Evolutionary conservation across 164 flowering plant species (phyloP), one percentile per base, ranked within the genome.

Genomic region (Hamamelis virginiana): DNA sequence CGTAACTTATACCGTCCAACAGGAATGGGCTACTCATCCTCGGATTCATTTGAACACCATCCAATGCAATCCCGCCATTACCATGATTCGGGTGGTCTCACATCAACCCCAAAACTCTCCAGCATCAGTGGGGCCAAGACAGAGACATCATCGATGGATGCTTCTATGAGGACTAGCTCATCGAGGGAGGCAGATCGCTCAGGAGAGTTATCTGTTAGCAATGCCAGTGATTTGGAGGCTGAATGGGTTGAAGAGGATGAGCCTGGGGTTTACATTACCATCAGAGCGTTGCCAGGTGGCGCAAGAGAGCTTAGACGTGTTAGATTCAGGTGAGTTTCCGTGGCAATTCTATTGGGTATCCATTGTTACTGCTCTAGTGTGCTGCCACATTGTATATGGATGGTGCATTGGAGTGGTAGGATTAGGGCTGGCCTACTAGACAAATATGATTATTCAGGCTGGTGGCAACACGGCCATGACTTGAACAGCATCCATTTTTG

Each of bases 201-300:
- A 0, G 96, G 88, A 48, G 97, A 95, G 77, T 78, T 89, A 26
- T 92, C 97, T 8, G 55, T 89, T 28, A 92, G 98, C 81, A 91
- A 87, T 80, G 94, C 96, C 51, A 92, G 98, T 76, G 97, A 95
- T 58, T 73, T 81, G 78, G 99, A 96, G 72, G 78, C 82, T 47
- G 89, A 89, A 78, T 87, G 89, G 93, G 89, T 87, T 27, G 93
- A 89, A 67, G 82, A 89, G 76, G 93, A 87, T 72, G 89, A 82
- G 59, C 93, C 91, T 4, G 93, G 93, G 33, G 91, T 89, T 10
- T 89, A 89, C 76, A 82, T 89, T 65, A 87, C 89, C 27, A 81
- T 89, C 70, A 75, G 91, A 72, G 76, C 79, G 8, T 64, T 80
- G 64, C 82, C 91, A 48, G 81, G 77, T 64, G 93, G 93, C 57